Percentiles rank a stretch among this genome's conserved stretches.
phyloP scores from a whole-genome alignment of 2,329 filamentous ascomycete genomes.

The Beauveria scarabaeidicola region DNA sequence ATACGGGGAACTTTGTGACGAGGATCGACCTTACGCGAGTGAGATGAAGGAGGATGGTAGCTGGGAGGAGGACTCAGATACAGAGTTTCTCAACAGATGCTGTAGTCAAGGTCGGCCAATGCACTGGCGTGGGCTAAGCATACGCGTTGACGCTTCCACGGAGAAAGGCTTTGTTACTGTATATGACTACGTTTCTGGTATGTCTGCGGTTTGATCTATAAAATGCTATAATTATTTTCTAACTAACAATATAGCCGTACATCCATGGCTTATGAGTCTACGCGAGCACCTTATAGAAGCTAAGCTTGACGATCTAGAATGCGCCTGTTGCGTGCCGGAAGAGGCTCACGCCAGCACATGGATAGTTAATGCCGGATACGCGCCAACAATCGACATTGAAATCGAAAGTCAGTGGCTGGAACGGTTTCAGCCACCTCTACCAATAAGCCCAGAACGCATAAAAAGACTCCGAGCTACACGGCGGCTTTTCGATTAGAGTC shows the following conservation, averaged over 20 bases:
- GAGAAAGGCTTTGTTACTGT: slow-evolving; percentile 18
- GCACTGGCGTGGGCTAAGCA: slow-evolving; percentile 14
- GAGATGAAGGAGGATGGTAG: slow-evolving; percentile 17
- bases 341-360: not conserved
- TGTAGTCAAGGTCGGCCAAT: slow-evolving; percentile 19
- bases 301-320: not conserved
- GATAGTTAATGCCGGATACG: not conserved
- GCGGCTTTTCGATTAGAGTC: no score
- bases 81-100: slow-evolving; percentile 18
- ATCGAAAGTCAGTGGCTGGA: not conserved
- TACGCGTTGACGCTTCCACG: slow-evolving; percentile 17
- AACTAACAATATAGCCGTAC: no score
- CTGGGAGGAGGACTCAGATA: slow-evolving; percentile 19
- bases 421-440: not conserved
- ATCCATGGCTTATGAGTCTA: no score
- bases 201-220: not conserved
- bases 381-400: not conserved
- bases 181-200: slow-evolving; percentile 16
- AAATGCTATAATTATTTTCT: not conserved
- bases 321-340: not conserved
- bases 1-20: slow-evolving; percentile 16
- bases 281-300: not conserved
- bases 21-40: slow-evolving; percentile 13
- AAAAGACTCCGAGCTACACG: no score
- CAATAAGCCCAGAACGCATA: not conserved